Percentiles rank a stretch among this genome's conserved stretches.
Conservation (phyloP, 2,329 filamentous ascomycete species). For the Magnaporthales sp. region DNA sequence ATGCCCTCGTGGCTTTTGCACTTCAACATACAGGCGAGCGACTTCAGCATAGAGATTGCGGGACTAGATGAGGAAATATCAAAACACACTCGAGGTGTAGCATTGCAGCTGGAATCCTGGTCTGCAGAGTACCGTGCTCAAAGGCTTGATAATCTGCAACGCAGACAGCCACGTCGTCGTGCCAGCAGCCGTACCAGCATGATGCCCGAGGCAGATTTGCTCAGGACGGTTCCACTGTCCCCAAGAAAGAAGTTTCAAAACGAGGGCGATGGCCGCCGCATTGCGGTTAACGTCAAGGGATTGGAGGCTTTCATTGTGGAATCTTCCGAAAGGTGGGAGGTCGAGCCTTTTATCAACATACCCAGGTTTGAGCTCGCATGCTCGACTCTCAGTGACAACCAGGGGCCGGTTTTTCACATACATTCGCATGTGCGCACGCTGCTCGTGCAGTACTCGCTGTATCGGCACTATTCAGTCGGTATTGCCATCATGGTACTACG, state of each 20-base stretch:
- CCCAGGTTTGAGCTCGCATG: conserved; percentile 83
- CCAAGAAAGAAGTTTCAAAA: conserved; percentile 47
- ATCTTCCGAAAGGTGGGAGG: conserved; percentile 72
- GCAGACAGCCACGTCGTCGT: conserved; percentile 55
- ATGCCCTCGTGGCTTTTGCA: conserved; percentile 80
- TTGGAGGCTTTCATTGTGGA: conserved; percentile 90
- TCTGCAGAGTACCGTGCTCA: conserved; percentile 83
- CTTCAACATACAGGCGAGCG: conserved; percentile 75
- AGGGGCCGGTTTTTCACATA: conserved; percentile 81
- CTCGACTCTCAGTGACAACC: conserved; percentile 74
- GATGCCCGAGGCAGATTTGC: conserved; percentile 59
- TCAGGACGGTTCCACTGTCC: conserved; percentile 39
- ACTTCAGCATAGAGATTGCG: conserved; percentile 85
- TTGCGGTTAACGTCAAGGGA: conserved; percentile 73
- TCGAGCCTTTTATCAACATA: conserved; percentile 76
- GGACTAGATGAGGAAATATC: conserved; percentile 81
- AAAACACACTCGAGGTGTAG: conserved; percentile 70
- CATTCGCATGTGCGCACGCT: conserved; percentile 74
- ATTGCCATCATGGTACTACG: conserved; percentile 70
- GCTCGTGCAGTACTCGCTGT: conserved; percentile 82
- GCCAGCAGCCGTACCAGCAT: conserved; percentile 61
- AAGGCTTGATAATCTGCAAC: conserved; percentile 55
- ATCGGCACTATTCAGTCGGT: conserved; percentile 82
- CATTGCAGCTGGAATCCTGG: conserved; percentile 80
- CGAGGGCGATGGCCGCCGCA: conserved; percentile 67